phyloP scores from a whole-genome alignment of 768 basidiomycete genomes.

The Serendipita sp. region DNA sequence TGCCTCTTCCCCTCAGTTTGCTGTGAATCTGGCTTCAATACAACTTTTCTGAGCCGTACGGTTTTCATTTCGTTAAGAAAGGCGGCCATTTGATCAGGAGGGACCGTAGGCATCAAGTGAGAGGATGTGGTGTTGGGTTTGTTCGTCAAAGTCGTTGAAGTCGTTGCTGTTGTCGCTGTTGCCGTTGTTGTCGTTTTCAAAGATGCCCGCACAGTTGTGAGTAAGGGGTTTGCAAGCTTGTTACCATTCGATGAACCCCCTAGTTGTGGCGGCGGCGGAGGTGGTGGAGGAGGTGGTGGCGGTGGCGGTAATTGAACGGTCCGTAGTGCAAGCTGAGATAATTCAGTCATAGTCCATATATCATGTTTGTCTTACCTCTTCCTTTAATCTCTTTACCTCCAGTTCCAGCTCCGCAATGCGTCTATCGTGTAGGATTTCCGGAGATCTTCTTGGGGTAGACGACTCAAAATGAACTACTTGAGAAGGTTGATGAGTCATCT shows the following conservation, averaged over 20 bases:
- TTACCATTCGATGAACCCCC: constrained; percentile 7
- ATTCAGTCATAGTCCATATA: neutral
- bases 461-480: no score
- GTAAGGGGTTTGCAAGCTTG: constrained; percentile 24
- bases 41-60: constrained; percentile 39
- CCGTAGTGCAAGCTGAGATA: constrained; percentile 32
- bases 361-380: constrained; percentile 29
- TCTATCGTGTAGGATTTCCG: constrained; percentile 18
- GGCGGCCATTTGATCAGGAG: constrained; percentile 69
- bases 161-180: constrained; percentile 37
- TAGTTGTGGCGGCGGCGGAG: constrained; percentile 16
- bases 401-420: constrained; percentile 48
- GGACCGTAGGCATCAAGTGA: constrained; percentile 30
- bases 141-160: constrained; percentile 30
- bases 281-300: constrained; percentile 27
- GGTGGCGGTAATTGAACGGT: constrained; percentile 14
- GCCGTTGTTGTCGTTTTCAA: constrained; percentile 32
- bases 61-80: constrained; percentile 71
- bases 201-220: constrained; percentile 47
- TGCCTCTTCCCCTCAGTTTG: neutral
- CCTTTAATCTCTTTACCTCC: constrained; percentile 45
- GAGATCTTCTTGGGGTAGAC: neutral
- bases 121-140: neutral
- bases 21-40: neutral
- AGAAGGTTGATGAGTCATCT: no score